Base-by-base conservation (phyloP, 768 basidiomycete species). In the Ramaria sp. region DNA sequence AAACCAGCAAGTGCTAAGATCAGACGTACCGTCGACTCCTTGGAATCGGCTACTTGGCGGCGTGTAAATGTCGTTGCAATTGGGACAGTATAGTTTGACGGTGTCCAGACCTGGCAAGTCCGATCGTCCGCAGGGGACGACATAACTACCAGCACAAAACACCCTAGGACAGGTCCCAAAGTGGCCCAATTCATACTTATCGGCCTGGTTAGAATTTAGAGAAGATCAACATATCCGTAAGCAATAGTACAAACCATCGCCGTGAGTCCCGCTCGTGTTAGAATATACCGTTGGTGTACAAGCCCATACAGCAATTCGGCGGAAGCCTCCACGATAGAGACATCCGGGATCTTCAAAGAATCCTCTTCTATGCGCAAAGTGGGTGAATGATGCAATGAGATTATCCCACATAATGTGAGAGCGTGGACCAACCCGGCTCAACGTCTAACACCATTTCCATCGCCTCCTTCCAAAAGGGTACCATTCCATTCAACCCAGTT, bases 361-460 rank as follows among this genome's bases (percentile, higher is more conserved):
- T 98, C 96, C 68, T 98, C 96, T 61, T 39, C 43, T 34, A 27
- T 32, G 56, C 42, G 39, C 36, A 55, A 51, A 3, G 37, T 22
- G 22, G 15, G 10, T n/a, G 18, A 30, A 24, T 43, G 16, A 52
- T 27, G 43, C 48, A 22, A 48, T 39, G 53, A 62, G 60, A 57
- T 60, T 44, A 38, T 25, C 56, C 51, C 56, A 42, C 39, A 63
- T 60, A 59, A 64, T 63, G 61, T 60, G 7, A 32, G n/a, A n/a
- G 32, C 20, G 41, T 24, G 27, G 7, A 67, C 83, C 67, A 66
- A 94, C 95, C 93, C 74, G 96, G 92, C 70, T 99, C 96, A 51
- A 98, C 95, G 71, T 99, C 96, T 60, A 99, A 70, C 15, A 99
- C 92, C 96, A 99, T 99, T 73, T 99, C 96, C 85, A 99, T 88